A percentile compares a stretch with the other conserved stretches of the same genome.
phyloP scores from a whole-genome alignment of 108 stramenopile genomes.

The Craspedostauros australis region DNA sequence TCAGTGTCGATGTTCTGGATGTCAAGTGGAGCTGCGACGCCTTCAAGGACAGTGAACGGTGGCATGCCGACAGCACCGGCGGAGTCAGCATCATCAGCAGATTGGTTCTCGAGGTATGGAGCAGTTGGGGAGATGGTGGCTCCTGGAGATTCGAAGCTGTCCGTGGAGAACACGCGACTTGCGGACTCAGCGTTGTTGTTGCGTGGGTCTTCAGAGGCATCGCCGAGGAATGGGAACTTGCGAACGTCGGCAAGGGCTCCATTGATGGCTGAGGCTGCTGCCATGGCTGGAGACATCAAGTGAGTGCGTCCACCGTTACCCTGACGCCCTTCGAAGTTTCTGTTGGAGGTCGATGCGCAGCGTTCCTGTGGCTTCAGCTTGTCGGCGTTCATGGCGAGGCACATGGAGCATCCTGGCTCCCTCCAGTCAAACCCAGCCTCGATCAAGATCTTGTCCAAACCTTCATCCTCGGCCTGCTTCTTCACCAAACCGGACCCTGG shows the following conservation, averaged over 20 bases:
- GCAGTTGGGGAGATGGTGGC: constrained; percentile 66
- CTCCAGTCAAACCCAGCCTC: constrained; percentile 94
- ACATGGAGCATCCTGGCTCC: constrained; percentile 95
- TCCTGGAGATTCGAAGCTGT: constrained; percentile 52
- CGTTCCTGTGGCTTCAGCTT: constrained; percentile 89
- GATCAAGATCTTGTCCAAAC: constrained; percentile 82
- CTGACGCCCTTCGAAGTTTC: constrained; percentile 95
- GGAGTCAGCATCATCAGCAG: constrained; percentile 1
- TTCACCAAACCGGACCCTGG: constrained; percentile 93
- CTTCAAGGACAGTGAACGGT: constrained; percentile 56
- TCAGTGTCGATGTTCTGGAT: constrained; percentile 95
- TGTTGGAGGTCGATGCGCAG: constrained; percentile 92
- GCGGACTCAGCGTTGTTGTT: constrained; percentile 15
- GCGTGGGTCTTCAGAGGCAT: constrained; percentile 58
- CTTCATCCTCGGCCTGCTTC: constrained; percentile 89
- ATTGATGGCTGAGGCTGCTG: constrained; percentile 82
- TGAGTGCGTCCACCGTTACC: constrained; percentile 91
- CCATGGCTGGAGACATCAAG: constrained; percentile 90
- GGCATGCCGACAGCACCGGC: constrained; percentile 45
- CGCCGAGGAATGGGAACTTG: constrained; percentile 77
- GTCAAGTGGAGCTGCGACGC: constrained; percentile 84
- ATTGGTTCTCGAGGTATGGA: constrained; percentile 49
- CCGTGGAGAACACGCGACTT: constrained; percentile 66
- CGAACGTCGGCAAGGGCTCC: constrained; percentile 86
- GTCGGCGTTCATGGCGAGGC: constrained; percentile 93